These are phyloP conservation scores for Botrytis deweyae DNA, from an alignment of 2,329 filamentous ascomycete genomes.

Conservation along the genomic window DNA sequence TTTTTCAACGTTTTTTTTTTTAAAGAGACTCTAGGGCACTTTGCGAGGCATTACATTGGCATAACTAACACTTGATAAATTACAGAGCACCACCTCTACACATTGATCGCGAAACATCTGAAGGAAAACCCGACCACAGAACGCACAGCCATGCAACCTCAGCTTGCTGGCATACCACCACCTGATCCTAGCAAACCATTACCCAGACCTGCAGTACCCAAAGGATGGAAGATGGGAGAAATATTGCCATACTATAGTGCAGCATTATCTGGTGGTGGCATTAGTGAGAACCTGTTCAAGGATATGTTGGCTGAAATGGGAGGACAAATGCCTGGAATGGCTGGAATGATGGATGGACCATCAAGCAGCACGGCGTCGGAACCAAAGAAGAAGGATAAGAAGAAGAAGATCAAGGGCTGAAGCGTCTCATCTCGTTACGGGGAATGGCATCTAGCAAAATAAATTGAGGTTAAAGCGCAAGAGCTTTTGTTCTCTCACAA, in stretches of 20 bases:
- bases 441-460: background rate
- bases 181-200: conserved; percentile 64
- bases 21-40: background rate
- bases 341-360: conserved; percentile 41
- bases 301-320: conserved; percentile 97
- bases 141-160: conserved; percentile 66
- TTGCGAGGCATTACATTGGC: background rate
- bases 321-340: conserved; percentile 43
- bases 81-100: conserved; percentile 81
- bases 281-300: conserved; percentile 91
- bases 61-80: background rate
- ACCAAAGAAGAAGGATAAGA: conserved; percentile 50
- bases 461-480: background rate
- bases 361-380: conserved; percentile 38
- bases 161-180: conserved; percentile 68
- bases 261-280: conserved; percentile 87
- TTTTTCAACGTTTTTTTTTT: background rate
- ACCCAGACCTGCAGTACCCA: conserved; percentile 71
- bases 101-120: conserved; percentile 75
- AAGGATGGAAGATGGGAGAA: conserved; percentile 86
- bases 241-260: conserved; percentile 85
- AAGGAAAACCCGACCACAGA: conserved; percentile 75
- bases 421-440: background rate
- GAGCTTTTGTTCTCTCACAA: background rate
- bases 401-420: conserved; percentile 36